These are phyloP conservation scores for Talaromyces rugulosus DNA, from an alignment of 2,329 filamentous ascomycete species.

Conservation along the genomic window DNA sequence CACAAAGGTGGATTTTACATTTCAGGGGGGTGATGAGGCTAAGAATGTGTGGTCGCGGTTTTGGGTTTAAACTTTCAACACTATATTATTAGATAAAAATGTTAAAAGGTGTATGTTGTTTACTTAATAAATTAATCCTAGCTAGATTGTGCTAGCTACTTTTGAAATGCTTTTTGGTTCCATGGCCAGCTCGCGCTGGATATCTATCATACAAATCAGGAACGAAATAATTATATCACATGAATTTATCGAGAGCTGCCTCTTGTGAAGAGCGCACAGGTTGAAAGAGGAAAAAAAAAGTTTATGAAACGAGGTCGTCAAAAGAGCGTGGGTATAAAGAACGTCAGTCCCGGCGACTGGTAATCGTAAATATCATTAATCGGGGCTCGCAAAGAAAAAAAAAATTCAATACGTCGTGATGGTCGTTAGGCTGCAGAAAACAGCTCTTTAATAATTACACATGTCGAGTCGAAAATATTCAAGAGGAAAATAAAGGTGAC, in stretches of 20 bases:
- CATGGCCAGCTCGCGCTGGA: background rate
- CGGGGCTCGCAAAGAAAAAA: background rate
- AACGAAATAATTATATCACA: constrained; percentile 5
- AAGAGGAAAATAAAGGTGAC: background rate
- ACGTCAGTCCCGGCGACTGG: constrained; percentile 10
- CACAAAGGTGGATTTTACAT: constrained; percentile 68
- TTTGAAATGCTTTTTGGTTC: background rate
- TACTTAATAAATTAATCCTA: background rate
- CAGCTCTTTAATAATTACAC: background rate
- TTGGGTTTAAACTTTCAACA: constrained; percentile 52
- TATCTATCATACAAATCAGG: background rate
- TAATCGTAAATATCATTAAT: constrained; percentile 8
- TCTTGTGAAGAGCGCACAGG: background rate
- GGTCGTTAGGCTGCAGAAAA: constrained; percentile 6
- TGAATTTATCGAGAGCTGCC: constrained; percentile 2
- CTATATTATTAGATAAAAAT: background rate
- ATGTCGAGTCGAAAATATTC: background rate
- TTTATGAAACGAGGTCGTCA: background rate
- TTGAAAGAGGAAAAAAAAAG: background rate
- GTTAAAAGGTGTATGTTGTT: background rate
- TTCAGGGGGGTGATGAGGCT: constrained; percentile 65
- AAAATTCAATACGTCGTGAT: constrained; percentile 9
- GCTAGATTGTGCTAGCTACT: background rate
- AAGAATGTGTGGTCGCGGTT: constrained; percentile 70
- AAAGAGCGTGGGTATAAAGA: constrained; percentile 6